Evolutionary conservation across 148 eudicot genomes (phyloP).

Genomic region (Chenopodium berlandieri): DNA sequence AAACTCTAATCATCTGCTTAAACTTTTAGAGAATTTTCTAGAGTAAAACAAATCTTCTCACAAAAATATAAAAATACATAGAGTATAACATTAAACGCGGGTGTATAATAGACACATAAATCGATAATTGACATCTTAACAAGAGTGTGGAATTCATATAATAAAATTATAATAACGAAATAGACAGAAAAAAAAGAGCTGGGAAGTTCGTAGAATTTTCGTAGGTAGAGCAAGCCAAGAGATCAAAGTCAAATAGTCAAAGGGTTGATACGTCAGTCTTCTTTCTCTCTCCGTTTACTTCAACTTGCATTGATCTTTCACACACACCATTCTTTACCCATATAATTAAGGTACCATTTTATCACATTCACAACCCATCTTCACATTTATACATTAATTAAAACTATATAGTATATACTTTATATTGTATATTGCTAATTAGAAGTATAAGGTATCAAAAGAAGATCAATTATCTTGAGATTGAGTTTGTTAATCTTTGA

Average conservation of each 20-base stretch:
- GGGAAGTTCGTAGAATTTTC: not conserved
- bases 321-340: not conserved
- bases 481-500: too few species aligned
- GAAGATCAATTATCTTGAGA: not conserved
- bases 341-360: not conserved
- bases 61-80: too few species aligned
- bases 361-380: not conserved
- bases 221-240: not conserved
- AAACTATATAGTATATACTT: not conserved
- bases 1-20: too few species aligned
- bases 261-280: not conserved
- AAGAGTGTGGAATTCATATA: too few species aligned
- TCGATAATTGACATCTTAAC: not conserved
- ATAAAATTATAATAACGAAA: too few species aligned
- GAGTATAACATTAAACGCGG: too few species aligned
- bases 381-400: too few species aligned
- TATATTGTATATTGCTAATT: too few species aligned
- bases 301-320: not conserved
- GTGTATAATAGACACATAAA: too few species aligned
- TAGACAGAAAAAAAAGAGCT: too few species aligned
- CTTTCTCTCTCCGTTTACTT: not conserved
- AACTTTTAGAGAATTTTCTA: too few species aligned
- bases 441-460: not conserved
- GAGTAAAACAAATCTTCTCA: too few species aligned
- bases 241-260: not conserved